phyloP scores from a whole-genome alignment of 306 rosid species.

The Ochetophila trinervis region DNA sequence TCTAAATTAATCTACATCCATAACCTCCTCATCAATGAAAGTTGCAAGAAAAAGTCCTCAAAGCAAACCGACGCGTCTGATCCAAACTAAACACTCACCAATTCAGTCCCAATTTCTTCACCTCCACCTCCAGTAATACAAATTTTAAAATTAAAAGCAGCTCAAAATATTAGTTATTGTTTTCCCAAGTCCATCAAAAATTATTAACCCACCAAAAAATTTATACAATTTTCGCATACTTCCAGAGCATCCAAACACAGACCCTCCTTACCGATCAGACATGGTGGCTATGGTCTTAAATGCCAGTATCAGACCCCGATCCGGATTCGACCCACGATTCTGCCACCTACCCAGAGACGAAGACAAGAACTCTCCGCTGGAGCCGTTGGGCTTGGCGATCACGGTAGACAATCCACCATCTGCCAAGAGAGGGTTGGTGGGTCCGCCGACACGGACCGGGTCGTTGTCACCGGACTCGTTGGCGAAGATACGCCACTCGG shows the following conservation, averaged over 20 bases:
- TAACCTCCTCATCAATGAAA: background rate
- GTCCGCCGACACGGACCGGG: conserved; percentile 95
- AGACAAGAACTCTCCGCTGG: conserved; percentile 73
- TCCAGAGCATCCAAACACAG: conserved; percentile 13
- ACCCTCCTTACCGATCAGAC: conserved; percentile 66
- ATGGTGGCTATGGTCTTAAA: conserved; percentile 92
- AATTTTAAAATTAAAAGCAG: background rate
- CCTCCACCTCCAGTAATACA: background rate
- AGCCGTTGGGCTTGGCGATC: conserved; percentile 82
- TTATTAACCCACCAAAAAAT: background rate
- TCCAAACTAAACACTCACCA: conserved; percentile 5
- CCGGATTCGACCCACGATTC: conserved; percentile 91
- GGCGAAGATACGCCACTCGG: conserved; percentile 92
- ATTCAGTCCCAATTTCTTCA: background rate
- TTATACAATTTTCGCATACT: background rate
- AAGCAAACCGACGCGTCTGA: background rate
- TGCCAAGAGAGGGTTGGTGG: conserved; percentile 72
- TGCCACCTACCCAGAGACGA: conserved; percentile 95
- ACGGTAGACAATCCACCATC: conserved; percentile 92
- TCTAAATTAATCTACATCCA: background rate
- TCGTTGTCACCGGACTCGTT: conserved; percentile 96
- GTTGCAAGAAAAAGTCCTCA: background rate
- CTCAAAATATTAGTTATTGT: background rate
- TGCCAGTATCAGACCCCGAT: conserved; percentile 80
- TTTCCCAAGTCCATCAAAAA: background rate